A percentile compares a stretch with the other conserved stretches of the same genome.
Conservation (phyloP, 75 land plant genomes). For the Chamaecyparis obtusa region DNA sequence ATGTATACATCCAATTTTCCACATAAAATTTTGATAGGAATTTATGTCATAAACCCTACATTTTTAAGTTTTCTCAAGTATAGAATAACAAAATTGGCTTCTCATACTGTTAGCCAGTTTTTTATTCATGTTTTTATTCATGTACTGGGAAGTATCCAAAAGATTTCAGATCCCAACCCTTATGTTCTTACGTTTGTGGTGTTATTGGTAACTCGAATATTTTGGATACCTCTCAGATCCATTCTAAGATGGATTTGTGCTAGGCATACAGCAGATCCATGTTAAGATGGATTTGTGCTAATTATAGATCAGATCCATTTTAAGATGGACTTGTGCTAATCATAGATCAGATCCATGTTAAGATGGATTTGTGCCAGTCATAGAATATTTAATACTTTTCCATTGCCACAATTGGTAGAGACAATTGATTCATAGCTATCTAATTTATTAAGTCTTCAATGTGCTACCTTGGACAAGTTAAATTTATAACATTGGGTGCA, state of each 20-base stretch:
- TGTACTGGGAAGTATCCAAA: background rate
- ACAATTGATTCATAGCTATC: background rate
- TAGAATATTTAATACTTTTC: no score
- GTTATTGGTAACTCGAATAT: background rate
- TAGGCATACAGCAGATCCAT: background rate
- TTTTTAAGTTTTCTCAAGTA: background rate
- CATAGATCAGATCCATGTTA: background rate
- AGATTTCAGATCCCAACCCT: background rate
- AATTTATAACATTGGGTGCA: background rate
- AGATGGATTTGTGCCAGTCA: background rate
- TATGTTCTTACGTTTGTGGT: background rate
- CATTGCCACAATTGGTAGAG: background rate
- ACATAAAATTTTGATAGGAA: background rate
- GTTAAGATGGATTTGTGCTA: no score
- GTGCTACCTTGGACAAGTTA: background rate
- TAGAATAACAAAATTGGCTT: background rate
- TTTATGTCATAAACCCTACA: background rate
- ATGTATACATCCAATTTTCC: background rate
- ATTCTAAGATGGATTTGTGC: no score
- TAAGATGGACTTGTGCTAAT: no score
- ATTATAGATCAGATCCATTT: no score
- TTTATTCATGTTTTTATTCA: background rate
- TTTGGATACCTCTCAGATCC: background rate
- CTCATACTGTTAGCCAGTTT: background rate
- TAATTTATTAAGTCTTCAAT: background rate